phyloP scores from a whole-genome alignment of 2,329 filamentous ascomycete species.

The Scopulariopsis brevicaulis region DNA sequence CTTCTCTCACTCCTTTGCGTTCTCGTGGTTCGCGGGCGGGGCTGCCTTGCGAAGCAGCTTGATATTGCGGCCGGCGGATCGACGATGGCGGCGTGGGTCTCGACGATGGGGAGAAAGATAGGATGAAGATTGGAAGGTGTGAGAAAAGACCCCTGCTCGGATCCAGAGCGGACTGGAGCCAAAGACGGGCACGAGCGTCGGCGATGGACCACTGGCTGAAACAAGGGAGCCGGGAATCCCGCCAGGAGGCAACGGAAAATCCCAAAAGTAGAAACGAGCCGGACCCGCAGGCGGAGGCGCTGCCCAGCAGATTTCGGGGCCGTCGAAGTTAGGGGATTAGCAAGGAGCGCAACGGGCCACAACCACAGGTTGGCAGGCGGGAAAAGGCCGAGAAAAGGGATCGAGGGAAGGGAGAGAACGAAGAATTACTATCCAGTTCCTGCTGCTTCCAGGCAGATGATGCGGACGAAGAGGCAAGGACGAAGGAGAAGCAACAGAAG shows the following conservation, averaged over 20 bases:
- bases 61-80: background rate
- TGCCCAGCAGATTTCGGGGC: background rate
- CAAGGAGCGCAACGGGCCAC: constrained; percentile 1
- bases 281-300: constrained; percentile 5
- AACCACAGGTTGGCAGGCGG: constrained; percentile 5
- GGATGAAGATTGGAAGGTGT: background rate
- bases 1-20: background rate
- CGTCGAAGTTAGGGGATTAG: constrained; percentile 1
- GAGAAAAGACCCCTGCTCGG: background rate
- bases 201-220: constrained; percentile 3
- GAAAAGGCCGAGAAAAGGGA: background rate
- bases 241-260: constrained; percentile 6
- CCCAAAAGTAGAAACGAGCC: constrained; percentile 5
- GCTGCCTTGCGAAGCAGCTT: background rate
- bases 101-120: background rate
- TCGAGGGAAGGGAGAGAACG: background rate
- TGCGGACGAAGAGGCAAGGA: background rate
- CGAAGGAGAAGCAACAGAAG: constrained; percentile 1
- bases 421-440: background rate
- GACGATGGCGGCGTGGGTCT: background rate
- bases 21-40: background rate
- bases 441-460: constrained; percentile 3
- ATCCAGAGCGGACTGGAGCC: background rate
- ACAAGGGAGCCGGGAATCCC: constrained; percentile 5
- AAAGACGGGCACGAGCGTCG: background rate